A percentile compares a stretch with the other conserved stretches of the same genome.
Evolutionary conservation across 805 yeast species (phyloP).

Genomic region (Ogataea wickerhamii): DNA sequence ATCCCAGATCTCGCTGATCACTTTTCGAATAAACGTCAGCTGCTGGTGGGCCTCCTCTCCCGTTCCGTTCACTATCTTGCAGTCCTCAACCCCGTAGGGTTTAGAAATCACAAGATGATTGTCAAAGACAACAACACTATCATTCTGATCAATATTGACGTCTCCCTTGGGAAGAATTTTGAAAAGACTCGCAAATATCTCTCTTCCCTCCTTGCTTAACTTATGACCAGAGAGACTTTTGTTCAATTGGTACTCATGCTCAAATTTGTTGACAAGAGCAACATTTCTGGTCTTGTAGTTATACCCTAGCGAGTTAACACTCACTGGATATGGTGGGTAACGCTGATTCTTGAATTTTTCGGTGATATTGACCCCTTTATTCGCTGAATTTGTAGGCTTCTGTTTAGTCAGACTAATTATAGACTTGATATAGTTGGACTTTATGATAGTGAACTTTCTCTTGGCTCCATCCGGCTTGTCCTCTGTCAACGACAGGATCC

Average conservation of each 20-base stretch:
- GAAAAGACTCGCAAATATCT: slow-evolving; percentile 24
- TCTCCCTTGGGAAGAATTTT: slow-evolving; percentile 31
- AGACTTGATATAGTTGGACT: slow-evolving; percentile 53
- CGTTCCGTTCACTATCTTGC: slow-evolving; percentile 23
- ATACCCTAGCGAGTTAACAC: slow-evolving; percentile 15
- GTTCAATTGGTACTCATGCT: slow-evolving; percentile 23
- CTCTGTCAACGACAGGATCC: slow-evolving; percentile 38
- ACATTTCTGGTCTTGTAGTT: slow-evolving; percentile 17
- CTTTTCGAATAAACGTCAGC: slow-evolving; percentile 37
- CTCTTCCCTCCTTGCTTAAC: slow-evolving; percentile 28
- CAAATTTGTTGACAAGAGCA: slow-evolving; percentile 18
- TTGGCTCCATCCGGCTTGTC: slow-evolving; percentile 25
- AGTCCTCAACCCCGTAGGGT: slow-evolving; percentile 37
- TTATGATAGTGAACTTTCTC: slow-evolving; percentile 46
- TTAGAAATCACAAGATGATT: slow-evolving; percentile 36
- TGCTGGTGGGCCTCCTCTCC: slow-evolving; percentile 27
- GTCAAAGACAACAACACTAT: slow-evolving; percentile 36
- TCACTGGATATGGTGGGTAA: slow-evolving; percentile 21
- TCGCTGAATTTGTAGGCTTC: slow-evolving; percentile 23
- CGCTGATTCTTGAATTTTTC: slow-evolving; percentile 22
- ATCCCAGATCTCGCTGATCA: slow-evolving; percentile 49
- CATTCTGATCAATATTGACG: slow-evolving; percentile 32
- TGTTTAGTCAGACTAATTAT: slow-evolving; percentile 42
- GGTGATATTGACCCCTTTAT: slow-evolving; percentile 13
- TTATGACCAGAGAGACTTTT: slow-evolving; percentile 21